Percentiles rank a stretch among this genome's conserved stretches.
Conservation (phyloP, 2,329 filamentous ascomycete species). For the Achaetomium macrosporum region DNA sequence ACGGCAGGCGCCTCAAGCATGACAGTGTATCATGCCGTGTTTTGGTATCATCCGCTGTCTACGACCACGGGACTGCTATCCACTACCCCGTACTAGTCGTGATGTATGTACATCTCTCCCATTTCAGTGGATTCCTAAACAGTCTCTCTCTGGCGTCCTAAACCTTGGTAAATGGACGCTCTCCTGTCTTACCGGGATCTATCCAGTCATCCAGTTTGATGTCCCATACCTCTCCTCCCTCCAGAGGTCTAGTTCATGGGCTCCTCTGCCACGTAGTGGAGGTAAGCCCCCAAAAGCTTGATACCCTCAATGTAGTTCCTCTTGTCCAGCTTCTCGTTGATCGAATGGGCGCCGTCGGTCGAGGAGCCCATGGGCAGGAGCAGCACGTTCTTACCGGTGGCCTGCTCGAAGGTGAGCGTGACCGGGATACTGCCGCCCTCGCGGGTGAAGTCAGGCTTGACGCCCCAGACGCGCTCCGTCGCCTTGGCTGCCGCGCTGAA, state of each 20-base stretch:
- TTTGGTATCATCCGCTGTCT: no score
- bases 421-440: constrained; percentile 97
- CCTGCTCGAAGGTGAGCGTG: constrained; percentile 94
- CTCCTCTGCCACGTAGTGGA: constrained; percentile 95
- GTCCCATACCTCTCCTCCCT: not conserved
- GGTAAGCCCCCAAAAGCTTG: constrained; percentile 88
- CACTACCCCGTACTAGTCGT: no score
- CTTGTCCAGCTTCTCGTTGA: constrained; percentile 97
- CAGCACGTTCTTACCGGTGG: constrained; percentile 95
- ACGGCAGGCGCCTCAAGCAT: no score
- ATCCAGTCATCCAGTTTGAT: not conserved
- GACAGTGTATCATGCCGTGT: no score
- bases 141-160: no score
- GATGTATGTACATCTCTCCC: no score
- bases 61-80: no score
- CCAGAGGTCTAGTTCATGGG: constrained; percentile 38
- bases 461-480: constrained; percentile 90
- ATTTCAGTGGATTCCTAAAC: no score
- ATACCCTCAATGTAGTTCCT: constrained; percentile 97
- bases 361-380: constrained; percentile 95
- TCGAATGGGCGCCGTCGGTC: constrained; percentile 92
- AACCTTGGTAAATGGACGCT: no score
- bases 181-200: no score
- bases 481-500: constrained; percentile 92
- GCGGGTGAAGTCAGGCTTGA: constrained; percentile 89